Percentiles rank a stretch among this genome's conserved stretches.
These are phyloP conservation scores for Hanseniaspora osmophila DNA, from an alignment of 805 yeast genomes.

Conservation along the genomic window DNA sequence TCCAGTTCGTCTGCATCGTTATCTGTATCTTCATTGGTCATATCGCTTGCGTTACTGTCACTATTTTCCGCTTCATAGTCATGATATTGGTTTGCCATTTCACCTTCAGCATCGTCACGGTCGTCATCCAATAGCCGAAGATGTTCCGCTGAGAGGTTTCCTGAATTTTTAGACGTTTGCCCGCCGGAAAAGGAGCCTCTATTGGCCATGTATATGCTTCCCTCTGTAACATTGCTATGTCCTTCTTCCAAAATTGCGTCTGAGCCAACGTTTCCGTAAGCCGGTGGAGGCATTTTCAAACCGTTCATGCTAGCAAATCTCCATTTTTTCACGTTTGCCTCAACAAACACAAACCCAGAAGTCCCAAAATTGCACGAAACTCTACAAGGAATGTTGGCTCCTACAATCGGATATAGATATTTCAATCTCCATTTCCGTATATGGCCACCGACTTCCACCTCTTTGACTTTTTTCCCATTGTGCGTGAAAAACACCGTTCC, in stretches of 20 bases:
- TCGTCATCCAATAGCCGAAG: slow-evolving; percentile 20
- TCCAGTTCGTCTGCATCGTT: neutral
- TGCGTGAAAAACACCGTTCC: slow-evolving; percentile 89
- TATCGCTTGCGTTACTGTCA: slow-evolving; percentile 1
- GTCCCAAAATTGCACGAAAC: slow-evolving; percentile 87
- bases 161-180: too few relatives aligned
- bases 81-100: neutral
- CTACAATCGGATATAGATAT: slow-evolving; percentile 75
- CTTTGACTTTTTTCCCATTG: slow-evolving; percentile 80
- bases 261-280: slow-evolving; percentile 65
- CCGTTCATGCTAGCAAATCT: slow-evolving; percentile 89
- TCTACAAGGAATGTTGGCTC: slow-evolving; percentile 68
- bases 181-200: too few relatives aligned
- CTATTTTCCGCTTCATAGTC: slow-evolving; percentile 9
- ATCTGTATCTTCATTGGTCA: neutral
- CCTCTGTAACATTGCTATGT: slow-evolving; percentile 5
- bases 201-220: neutral
- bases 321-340: slow-evolving; percentile 90
- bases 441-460: slow-evolving; percentile 71
- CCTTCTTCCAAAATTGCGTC: slow-evolving; percentile 60
- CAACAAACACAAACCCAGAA: slow-evolving; percentile 77
- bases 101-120: slow-evolving; percentile 28
- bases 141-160: too few relatives aligned
- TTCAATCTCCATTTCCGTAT: slow-evolving; percentile 55
- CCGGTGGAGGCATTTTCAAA: slow-evolving; percentile 82